phyloP scores from a whole-genome alignment of 768 basidiomycete species.

The Lactarius hengduanensis region DNA sequence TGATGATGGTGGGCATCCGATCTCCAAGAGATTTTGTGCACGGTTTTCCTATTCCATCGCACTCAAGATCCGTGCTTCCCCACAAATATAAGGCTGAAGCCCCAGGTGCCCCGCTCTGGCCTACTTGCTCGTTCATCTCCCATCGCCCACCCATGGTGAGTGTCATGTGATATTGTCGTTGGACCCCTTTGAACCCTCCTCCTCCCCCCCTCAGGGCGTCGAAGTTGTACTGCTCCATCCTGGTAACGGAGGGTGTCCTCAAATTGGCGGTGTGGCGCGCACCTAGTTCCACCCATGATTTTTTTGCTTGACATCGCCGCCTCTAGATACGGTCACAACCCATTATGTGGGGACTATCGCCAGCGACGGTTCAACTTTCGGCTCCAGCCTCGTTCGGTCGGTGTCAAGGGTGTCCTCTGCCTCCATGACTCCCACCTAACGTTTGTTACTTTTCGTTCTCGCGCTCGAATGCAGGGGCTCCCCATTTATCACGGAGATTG shows the following conservation, averaged over 20 bases:
- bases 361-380: conserved; percentile 57
- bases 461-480: conserved; percentile 40
- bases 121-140: neutral
- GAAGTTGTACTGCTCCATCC: conserved; percentile 52
- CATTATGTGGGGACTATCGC: conserved; percentile 75
- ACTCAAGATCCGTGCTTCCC: conserved; percentile 2
- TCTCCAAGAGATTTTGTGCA: neutral
- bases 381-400: conserved; percentile 74
- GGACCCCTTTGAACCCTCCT: conserved; percentile 3
- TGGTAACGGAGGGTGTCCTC: conserved; percentile 70
- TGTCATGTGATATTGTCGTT: neutral
- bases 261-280: conserved; percentile 56
- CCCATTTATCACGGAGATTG: conserved; percentile 70
- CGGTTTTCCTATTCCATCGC: conserved; percentile 1
- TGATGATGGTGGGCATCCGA: conserved; percentile 4
- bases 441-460: neutral
- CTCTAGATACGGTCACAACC: conserved; percentile 62
- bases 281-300: conserved; percentile 1
- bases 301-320: neutral
- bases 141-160: conserved; percentile 10
- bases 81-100: conserved; percentile 2
- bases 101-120: neutral
- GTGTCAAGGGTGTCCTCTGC: conserved; percentile 26
- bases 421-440: neutral
- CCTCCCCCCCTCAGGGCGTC: conserved; percentile 81